These are phyloP conservation scores for Camelina hispida DNA, from an alignment of 345 rosid species.

Conservation along the genomic window DNA sequence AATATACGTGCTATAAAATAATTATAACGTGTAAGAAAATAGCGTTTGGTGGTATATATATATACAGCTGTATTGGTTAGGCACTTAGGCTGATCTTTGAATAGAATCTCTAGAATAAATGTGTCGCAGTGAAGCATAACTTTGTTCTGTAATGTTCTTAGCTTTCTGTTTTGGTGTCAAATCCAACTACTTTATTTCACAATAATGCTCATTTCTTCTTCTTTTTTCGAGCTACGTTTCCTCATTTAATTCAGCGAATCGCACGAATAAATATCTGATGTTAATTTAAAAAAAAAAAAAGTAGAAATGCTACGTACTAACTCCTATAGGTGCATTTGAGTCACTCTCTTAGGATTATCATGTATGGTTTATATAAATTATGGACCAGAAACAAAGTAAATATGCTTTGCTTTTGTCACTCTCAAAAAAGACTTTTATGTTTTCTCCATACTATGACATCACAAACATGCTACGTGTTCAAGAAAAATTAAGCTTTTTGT, in stretches of 20 bases:
- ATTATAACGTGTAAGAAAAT: not conserved
- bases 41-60: not conserved
- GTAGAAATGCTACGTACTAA: not conserved
- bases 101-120: conserved; percentile 41
- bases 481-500: conserved; percentile 14
- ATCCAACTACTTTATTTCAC: conserved; percentile 34
- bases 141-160: conserved; percentile 41
- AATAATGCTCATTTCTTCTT: conserved; percentile 31
- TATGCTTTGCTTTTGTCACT: conserved; percentile 36
- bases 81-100: conserved; percentile 34
- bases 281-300: not conserved
- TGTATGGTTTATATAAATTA: not conserved
- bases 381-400: conserved; percentile 28
- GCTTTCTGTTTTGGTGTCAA: conserved; percentile 46
- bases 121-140: conserved; percentile 41
- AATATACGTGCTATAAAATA: not conserved
- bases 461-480: conserved; percentile 40
- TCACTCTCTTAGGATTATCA: not conserved
- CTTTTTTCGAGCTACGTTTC: conserved; percentile 30
- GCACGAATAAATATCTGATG: conserved; percentile 5
- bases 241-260: conserved; percentile 30
- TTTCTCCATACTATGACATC: conserved; percentile 27
- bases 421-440: conserved; percentile 11
- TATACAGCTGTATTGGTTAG: conserved; percentile 41
- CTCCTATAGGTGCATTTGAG: conserved; percentile 25